Evolutionary conservation across 768 basidiomycete species (phyloP).

Genomic region (Calvatia gigantea): DNA sequence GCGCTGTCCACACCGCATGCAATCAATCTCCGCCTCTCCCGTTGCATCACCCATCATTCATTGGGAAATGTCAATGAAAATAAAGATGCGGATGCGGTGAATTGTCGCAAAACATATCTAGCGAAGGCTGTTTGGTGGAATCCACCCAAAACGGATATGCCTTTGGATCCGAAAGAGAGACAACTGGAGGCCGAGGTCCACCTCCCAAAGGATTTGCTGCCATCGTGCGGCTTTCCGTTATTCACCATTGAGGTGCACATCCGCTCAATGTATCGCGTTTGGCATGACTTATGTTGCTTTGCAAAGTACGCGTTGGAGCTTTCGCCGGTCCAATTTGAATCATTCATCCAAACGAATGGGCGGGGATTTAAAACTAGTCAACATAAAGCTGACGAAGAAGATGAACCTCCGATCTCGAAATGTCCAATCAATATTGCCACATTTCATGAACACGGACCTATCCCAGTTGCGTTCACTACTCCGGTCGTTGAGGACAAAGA

Average conservation of each 20-base stretch:
- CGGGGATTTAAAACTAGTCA: neutral
- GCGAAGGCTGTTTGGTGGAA: neutral
- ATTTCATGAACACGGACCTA: neutral
- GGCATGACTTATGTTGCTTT: neutral
- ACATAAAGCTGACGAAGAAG: neutral
- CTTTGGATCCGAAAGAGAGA: neutral
- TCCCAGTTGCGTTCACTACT: neutral
- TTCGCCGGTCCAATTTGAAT: neutral
- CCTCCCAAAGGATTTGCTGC: neutral
- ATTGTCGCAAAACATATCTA: neutral
- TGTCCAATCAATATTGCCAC: neutral
- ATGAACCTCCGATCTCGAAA: neutral
- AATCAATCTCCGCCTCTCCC: neutral
- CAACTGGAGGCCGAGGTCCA: neutral
- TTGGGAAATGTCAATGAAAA: neutral
- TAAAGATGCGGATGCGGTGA: neutral
- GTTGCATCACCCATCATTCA: neutral
- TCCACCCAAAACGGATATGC: neutral
- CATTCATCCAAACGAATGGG: neutral
- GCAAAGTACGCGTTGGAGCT: slow-evolving; percentile 14
- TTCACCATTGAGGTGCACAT: neutral
- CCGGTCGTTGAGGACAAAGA: neutral
- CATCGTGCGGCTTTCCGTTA: neutral
- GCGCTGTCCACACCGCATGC: neutral
- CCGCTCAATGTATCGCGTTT: neutral